Evolutionary conservation across 129 eudicot genomes (phyloP).

Genomic region (Flaveria robusta): DNA sequence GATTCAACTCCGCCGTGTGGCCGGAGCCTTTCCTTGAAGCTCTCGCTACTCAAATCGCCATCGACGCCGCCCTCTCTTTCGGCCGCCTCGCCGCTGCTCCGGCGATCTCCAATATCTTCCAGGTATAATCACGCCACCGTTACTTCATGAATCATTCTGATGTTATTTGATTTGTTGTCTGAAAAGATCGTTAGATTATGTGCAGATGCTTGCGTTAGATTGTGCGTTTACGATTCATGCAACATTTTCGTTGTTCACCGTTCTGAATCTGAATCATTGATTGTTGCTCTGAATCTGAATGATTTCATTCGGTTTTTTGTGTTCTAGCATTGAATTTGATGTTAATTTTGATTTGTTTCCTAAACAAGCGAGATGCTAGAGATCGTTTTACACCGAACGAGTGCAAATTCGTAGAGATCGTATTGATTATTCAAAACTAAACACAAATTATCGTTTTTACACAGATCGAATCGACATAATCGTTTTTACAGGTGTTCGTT

Average conservation of each 20-base stretch:
- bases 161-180: too few species aligned
- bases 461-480: too few species aligned
- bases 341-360: too few species aligned
- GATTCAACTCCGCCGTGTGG: slow-evolving; percentile 62
- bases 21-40: slow-evolving; percentile 92
- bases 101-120: slow-evolving; percentile 66
- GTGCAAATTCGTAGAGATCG: too few species aligned
- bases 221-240: slow-evolving; percentile 28
- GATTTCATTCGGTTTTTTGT: too few species aligned
- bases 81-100: slow-evolving; percentile 86
- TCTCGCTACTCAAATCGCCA: slow-evolving; percentile 65
- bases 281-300: neutral
- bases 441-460: too few species aligned
- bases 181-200: neutral
- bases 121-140: slow-evolving; percentile 39
- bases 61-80: slow-evolving; percentile 54
- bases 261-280: neutral
- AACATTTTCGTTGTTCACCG: neutral
- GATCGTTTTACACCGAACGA: too few species aligned
- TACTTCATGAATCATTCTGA: neutral
- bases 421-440: too few species aligned
- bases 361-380: too few species aligned
- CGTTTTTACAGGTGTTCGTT: too few species aligned
- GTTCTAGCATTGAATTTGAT: too few species aligned
- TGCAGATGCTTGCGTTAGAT: neutral